Evolutionary conservation across 768 basidiomycete genomes (phyloP), one percentile per base, ranked within the genome.

Genomic region (Amanita pallidorosea): DNA sequence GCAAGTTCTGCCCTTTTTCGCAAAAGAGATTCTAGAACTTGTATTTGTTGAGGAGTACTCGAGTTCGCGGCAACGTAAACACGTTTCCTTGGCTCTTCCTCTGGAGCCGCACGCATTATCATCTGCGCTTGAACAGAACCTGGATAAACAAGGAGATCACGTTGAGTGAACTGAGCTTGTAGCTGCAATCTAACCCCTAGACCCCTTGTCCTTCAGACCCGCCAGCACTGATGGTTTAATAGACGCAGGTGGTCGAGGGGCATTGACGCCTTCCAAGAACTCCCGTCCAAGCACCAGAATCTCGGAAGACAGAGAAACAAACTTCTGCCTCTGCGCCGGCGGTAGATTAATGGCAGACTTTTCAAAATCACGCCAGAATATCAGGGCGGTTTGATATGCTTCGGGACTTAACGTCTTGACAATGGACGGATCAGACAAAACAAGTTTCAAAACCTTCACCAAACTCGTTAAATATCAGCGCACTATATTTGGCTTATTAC

Each of bases 321-420:
- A 97, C 54, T 77, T 81, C 33, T 80, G 72, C 36, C 96, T 79
- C 57, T 91, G 74, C 8, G 72, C 73, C 0, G 84, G 78, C 8
- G 91, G 85, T 11, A 99, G 75, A 63, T 94, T 78, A 55, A 98
- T 94, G 7, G 91, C 95, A 12, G 94, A 98, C 65, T 93, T 93
- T 62, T 96, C 90, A 66, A 99, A 99, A 72, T 98, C 96, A 43
- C 87, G 78, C 78, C 91, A 85, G 67, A 98, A 98, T 54, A 94
- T 94, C 20, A 88, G 74, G 25, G 96, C 93, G 5, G 94, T 92
- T 56, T 85, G 81, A 49, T 79, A 69, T n/a, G 85, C 89, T 61
- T 91, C 89, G 11, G 76, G 77, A 45, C 74, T 77, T 47, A 90
- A 74, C 1, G 80, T 79, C 46, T 75, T 70, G 27, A 83, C 76